Evolutionary conservation across 768 basidiomycete species (phyloP).

Genomic region (Psilocybe cyanescens): DNA sequence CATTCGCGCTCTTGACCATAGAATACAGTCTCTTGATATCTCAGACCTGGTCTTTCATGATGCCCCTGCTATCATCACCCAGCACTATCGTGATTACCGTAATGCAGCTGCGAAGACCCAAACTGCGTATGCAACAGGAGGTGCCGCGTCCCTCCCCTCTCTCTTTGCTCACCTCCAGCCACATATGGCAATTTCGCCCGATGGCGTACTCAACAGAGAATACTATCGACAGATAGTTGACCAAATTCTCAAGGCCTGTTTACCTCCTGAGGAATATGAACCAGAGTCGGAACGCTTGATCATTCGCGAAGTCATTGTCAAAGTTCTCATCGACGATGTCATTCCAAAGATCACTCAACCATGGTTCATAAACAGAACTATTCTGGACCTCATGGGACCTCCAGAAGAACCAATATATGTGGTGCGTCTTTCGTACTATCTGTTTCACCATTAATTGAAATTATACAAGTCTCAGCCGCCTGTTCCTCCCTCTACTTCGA

Average conservation of each 20-base stretch:
- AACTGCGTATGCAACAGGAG: conserved; percentile 74
- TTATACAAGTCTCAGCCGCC: conserved; percentile 19
- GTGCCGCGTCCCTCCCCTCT: conserved; percentile 60
- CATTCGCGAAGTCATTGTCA: conserved; percentile 81
- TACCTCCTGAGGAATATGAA: conserved; percentile 79
- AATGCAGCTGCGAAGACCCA: conserved; percentile 62
- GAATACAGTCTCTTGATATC: conserved; percentile 58
- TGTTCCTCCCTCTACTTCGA: conserved; percentile 37
- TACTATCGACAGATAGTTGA: conserved; percentile 85
- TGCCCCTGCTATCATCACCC: conserved; percentile 66
- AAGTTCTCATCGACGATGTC: conserved; percentile 70
- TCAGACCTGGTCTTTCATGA: conserved; percentile 63
- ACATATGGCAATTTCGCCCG: conserved; percentile 75
- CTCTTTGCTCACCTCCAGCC: conserved; percentile 85
- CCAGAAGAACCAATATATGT: conserved; percentile 31
- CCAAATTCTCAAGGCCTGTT: conserved; percentile 68
- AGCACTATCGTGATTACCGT: conserved; percentile 82
- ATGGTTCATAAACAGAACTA: conserved; percentile 84
- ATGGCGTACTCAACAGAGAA: conserved; percentile 70
- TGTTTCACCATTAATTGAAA: not conserved
- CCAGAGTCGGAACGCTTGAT: conserved; percentile 83
- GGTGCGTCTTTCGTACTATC: conserved; percentile 25
- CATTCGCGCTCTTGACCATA: conserved; percentile 62
- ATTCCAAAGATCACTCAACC: conserved; percentile 78
- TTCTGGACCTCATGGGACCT: conserved; percentile 68